These are phyloP conservation scores for Epicoccum sorghinum DNA, from an alignment of 2,329 filamentous ascomycete species.

Conservation along the genomic window DNA sequence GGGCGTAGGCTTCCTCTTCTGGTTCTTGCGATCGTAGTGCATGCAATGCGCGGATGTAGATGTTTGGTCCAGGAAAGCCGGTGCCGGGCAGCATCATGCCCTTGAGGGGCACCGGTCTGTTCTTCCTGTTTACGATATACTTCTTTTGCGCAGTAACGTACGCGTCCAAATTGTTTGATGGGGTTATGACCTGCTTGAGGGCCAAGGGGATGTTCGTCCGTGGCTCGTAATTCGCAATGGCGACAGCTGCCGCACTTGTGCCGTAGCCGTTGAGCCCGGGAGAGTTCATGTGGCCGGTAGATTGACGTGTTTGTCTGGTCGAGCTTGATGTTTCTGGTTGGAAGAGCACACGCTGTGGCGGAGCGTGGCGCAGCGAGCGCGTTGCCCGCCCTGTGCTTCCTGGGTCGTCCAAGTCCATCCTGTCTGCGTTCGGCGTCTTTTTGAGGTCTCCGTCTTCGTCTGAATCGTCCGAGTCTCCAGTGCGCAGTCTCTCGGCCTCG, in stretches of 20 bases:
- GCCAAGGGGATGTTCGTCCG: slow-evolving; percentile 66
- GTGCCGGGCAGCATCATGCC: slow-evolving; percentile 67
- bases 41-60: slow-evolving; percentile 86
- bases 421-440: slow-evolving; percentile 59
- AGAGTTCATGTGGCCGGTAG: slow-evolving; percentile 47
- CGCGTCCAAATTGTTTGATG: slow-evolving; percentile 72
- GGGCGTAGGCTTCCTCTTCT: slow-evolving; percentile 86
- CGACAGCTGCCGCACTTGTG: slow-evolving; percentile 55
- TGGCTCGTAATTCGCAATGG: slow-evolving; percentile 74
- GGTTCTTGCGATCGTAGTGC: slow-evolving; percentile 79
- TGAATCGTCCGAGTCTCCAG: slow-evolving; percentile 58
- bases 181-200: slow-evolving; percentile 76
- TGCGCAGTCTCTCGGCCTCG: slow-evolving; percentile 54
- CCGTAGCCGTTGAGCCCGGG: slow-evolving; percentile 52
- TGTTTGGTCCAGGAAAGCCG: slow-evolving; percentile 79
- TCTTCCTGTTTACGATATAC: slow-evolving; percentile 53
- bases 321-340: slow-evolving; percentile 71
- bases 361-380: slow-evolving; percentile 73
- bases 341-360: slow-evolving; percentile 82
- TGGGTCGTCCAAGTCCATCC: slow-evolving; percentile 57
- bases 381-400: slow-evolving; percentile 50
- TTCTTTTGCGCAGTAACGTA: slow-evolving; percentile 66
- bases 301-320: slow-evolving; percentile 67
- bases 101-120: slow-evolving; percentile 47
- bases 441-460: slow-evolving; percentile 50